Percentiles rank a stretch among this genome's conserved stretches.
Evolutionary conservation across 306 rosid genomes (phyloP).

Genomic region (Comarum palustre): DNA sequence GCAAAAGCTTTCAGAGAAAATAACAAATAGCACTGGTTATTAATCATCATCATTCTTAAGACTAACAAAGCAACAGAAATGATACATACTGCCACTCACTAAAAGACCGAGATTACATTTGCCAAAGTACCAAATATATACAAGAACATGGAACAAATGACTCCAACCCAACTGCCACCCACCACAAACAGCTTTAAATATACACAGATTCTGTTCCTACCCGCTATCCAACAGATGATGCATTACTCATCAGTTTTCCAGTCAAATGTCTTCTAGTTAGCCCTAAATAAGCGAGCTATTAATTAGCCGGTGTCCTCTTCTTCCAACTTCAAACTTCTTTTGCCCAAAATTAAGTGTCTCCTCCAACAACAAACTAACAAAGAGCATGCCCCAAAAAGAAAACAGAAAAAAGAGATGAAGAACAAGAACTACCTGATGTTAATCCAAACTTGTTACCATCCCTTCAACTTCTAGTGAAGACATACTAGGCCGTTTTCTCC

Average conservation of each 20-base stretch:
- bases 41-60: neutral
- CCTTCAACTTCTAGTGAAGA: slow-evolving; percentile 69
- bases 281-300: slow-evolving; percentile 55
- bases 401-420: slow-evolving; percentile 18
- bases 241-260: neutral
- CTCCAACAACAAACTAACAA: slow-evolving; percentile 40
- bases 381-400: slow-evolving; percentile 21
- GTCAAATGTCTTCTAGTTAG: slow-evolving; percentile 28
- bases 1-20: neutral
- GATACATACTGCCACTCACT: slow-evolving; percentile 23
- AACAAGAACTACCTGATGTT: slow-evolving; percentile 13
- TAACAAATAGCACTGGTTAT: slow-evolving; percentile 4
- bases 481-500: slow-evolving; percentile 45
- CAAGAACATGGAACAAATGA: slow-evolving; percentile 16
- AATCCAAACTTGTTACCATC: slow-evolving; percentile 52
- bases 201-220: slow-evolving; percentile 33
- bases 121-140: slow-evolving; percentile 18
- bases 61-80: slow-evolving; percentile 1
- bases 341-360: slow-evolving; percentile 36
- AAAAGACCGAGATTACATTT: slow-evolving; percentile 13
- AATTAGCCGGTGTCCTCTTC: slow-evolving; percentile 42
- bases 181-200: slow-evolving; percentile 21
- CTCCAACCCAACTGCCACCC: slow-evolving; percentile 13
- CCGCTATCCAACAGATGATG: slow-evolving; percentile 22
- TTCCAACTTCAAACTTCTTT: slow-evolving; percentile 35